Conservation (phyloP, 164 flowering plant genomes). For the Chloranthus sessilifolius region DNA sequence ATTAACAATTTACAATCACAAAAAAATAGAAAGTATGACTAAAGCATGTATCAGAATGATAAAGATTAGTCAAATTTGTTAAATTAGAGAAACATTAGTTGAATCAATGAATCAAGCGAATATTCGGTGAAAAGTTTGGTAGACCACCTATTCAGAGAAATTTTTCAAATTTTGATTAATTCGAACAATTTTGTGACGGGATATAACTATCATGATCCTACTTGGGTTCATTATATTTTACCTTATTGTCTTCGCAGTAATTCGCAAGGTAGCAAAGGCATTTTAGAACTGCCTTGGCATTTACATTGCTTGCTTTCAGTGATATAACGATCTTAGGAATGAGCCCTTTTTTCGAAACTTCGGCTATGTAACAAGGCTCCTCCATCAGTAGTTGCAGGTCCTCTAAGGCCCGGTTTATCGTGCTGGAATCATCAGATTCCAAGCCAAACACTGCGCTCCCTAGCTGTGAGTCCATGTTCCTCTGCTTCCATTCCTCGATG, state of each 20-base stretch:
- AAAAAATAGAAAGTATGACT: too few relatives aligned
- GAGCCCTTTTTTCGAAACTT: conserved; percentile 13
- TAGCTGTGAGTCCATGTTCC: conserved; percentile 13
- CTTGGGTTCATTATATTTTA: conserved; percentile 1
- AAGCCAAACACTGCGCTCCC: conserved; percentile 8
- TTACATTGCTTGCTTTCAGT: conserved; percentile 6
- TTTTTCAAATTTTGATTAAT: too few relatives aligned
- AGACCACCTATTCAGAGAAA: too few relatives aligned
- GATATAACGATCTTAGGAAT: conserved; percentile 16
- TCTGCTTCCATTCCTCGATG: conserved; percentile 19
- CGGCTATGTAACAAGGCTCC: conserved; percentile 9
- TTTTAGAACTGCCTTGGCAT: conserved; percentile 22
- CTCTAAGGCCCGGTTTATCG: conserved; percentile 11
- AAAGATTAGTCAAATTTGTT: too few relatives aligned
- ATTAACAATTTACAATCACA: too few relatives aligned
- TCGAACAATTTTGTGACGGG: too few relatives aligned
- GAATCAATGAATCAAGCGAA: too few relatives aligned
- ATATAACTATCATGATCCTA: too few relatives aligned
- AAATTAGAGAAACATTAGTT: too few relatives aligned
- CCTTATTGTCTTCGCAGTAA: conserved; percentile 19
- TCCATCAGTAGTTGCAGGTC: conserved; percentile 17
- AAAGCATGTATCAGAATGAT: too few relatives aligned
- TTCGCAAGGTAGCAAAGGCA: conserved; percentile 21
- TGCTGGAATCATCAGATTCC: conserved; percentile 13
- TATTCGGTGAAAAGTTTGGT: too few relatives aligned